Base-by-base conservation (phyloP, 768 basidiomycete genomes). In the Boletus subparvulus region DNA sequence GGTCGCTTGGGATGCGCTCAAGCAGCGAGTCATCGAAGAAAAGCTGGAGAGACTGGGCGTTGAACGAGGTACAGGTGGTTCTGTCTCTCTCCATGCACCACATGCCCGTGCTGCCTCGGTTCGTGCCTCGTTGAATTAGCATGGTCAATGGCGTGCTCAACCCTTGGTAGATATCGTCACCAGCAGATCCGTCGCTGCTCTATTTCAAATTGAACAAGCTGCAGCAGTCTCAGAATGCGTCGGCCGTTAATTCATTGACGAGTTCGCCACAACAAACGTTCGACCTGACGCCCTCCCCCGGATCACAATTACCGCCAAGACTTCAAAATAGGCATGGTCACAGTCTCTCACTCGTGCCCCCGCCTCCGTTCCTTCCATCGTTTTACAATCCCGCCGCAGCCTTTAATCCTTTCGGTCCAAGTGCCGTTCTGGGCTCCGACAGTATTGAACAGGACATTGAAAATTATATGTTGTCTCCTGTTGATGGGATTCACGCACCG, bases 71-170 rank as follows among this genome's bases (percentile, higher is more conserved):
- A 68, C 72, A 28, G 75, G 76, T 32, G 75, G 77, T 55, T 78
- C 80, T 16, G 68, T 84, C 50, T 79, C 84, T 42, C 83, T 88
- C 42, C 82, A 84, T 63, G 88, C 85, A 28, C 87, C 88, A 35
- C 91, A 92, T 69, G 87, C 85, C 46, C 84, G 92, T 57, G 90
- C 92, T 56, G 87, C 90, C 52, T 93, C 91, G 61, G 92, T 93
- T 70, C 62, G 85, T 83, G 44, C 47, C 61, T 61, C 57, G 55
- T 63, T 52, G 62, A 46, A 55, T 59, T 42, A 58, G 50, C 58
- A 61, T 63, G 69, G 60, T 55, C 41, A 48, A 53, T 14, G 43
- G 41, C 36, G 44, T 44, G 47, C 51, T 51, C 40, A 55, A 24
- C 19, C 44, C 52, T 30, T 55, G 37, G 24, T 65, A 94, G 92